These are phyloP conservation scores for Cinnamomum chago DNA, from an alignment of 164 flowering plant species.

Conservation along the genomic window DNA sequence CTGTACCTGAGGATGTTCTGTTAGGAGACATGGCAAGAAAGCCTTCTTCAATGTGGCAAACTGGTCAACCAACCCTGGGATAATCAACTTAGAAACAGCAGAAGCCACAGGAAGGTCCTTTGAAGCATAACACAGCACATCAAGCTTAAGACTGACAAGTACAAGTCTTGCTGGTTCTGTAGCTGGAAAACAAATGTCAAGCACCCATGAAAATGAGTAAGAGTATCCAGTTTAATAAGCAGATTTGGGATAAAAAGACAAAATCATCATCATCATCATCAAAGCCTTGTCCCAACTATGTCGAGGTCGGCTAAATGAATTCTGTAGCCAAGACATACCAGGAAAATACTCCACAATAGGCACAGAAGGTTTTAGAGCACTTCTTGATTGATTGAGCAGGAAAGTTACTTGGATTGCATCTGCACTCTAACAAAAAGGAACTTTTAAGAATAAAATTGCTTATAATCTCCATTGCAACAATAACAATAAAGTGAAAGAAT, in stretches of 20 bases:
- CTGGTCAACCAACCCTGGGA: constrained; percentile 77
- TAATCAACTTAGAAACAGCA: constrained; percentile 64
- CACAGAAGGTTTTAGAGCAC: constrained; percentile 35
- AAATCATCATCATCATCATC: no score
- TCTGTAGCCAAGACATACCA: constrained; percentile 39
- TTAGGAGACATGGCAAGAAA: constrained; percentile 43
- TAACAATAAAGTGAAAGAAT: background rate
- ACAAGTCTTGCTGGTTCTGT: constrained; percentile 46
- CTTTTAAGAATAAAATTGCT: constrained; percentile 10
- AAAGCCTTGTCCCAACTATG: no score
- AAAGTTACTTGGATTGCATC: constrained; percentile 58
- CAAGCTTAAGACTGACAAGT: constrained; percentile 52
- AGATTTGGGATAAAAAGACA: background rate
- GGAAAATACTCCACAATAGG: constrained; percentile 77
- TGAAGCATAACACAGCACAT: constrained; percentile 68
- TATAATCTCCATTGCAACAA: background rate
- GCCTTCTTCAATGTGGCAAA: constrained; percentile 46
- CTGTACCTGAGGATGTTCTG: constrained; percentile 60
- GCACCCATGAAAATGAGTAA: constrained; percentile 1
- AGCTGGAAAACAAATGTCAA: constrained; percentile 39
- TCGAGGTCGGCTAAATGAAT: background rate
- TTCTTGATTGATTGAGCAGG: constrained; percentile 49
- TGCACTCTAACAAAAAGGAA: constrained; percentile 67
- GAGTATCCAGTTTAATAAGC: background rate
- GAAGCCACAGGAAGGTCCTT: constrained; percentile 47